Conservation (phyloP, 1,139 yeast species). For the Saccharomyces hybrid region DNA sequence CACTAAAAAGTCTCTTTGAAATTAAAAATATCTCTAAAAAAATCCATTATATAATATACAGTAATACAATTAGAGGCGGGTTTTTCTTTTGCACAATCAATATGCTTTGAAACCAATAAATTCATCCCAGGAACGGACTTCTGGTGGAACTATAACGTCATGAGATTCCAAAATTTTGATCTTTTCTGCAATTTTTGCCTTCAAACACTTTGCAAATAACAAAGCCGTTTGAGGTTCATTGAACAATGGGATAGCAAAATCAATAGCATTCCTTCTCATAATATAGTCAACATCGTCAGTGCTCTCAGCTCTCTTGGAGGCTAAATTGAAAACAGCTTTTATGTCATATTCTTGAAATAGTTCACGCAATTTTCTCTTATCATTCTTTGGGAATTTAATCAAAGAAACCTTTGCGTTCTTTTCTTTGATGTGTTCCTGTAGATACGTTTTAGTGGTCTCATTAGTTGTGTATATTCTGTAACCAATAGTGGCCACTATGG, state of each 20-base stretch:
- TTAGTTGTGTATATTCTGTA: slow-evolving; percentile 79
- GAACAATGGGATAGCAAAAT: slow-evolving; percentile 91
- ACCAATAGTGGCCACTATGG: slow-evolving; percentile 51
- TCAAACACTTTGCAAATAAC: slow-evolving; percentile 79
- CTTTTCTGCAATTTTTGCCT: slow-evolving; percentile 59
- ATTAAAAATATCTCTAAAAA: background rate
- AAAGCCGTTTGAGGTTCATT: slow-evolving; percentile 92
- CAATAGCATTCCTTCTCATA: slow-evolving; percentile 98
- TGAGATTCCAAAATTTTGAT: slow-evolving; percentile 34
- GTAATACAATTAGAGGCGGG: background rate
- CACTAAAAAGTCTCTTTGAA: background rate
- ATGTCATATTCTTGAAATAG: slow-evolving; percentile 81
- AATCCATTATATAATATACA: background rate
- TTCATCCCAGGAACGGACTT: slow-evolving; percentile 94
- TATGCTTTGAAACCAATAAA: slow-evolving; percentile 82
- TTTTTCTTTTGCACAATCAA: background rate
- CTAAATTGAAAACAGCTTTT: slow-evolving; percentile 85
- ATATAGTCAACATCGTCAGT: slow-evolving; percentile 85
- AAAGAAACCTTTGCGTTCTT: slow-evolving; percentile 42
- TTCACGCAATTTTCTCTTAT: slow-evolving; percentile 88
- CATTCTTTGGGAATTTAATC: slow-evolving; percentile 86
- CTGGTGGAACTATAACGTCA: slow-evolving; percentile 60
- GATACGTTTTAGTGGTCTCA: slow-evolving; percentile 60
- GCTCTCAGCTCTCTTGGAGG: slow-evolving; percentile 79
- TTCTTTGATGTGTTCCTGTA: slow-evolving; percentile 40